Base-by-base conservation (phyloP, 2,329 filamentous ascomycete species). In the Aspergillus tubingensis region DNA sequence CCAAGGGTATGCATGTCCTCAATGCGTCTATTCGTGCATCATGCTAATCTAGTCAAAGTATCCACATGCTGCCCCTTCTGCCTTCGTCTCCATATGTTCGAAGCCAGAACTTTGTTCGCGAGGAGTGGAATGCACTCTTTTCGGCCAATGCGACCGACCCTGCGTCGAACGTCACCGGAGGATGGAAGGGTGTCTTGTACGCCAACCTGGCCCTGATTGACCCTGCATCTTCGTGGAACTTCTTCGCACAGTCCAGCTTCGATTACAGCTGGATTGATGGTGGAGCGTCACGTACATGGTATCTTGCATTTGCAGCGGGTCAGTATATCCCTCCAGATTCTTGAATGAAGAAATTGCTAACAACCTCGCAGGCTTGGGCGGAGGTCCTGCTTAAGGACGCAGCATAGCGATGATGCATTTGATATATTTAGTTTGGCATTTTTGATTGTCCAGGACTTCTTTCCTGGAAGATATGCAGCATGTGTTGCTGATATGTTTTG, bases 101-200 rank as follows among this genome's bases (percentile, higher is more conserved):
- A 19, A 83, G 82, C 1, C 76, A 80, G 23, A 77, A 81, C 1
- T 97, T 97, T 70, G 91, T 96, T 8, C 76, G 78, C 47, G 86
- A 96, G 76, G 94, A 96, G 76, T 96, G 92, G 92, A 80, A 88
- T 48, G 83, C 85, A 2, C 91, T 89, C 71, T 98, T 98, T 75
- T 83, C 83, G 55, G 80, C 86, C 21, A 86, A 86, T 0, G 83
- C 89, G 8, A 86, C 86, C 1, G 85, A 90, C 57, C 79, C 79
- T 2, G 80, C 78, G 1, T 65, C 70, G 4, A 74, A 80, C 0
- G 86, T 92, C 5, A 77, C 80, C 7, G 91, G 90, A 47, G 91
- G 91, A 0, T 98, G 95, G 95, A 90, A 86, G 73, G 91, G 94
- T 0, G 86, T 98, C 17, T 76, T 98, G 38, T 91, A 89, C 69